phyloP scores from a whole-genome alignment of 2,329 filamentous ascomycete genomes.

The Sclerotinia borealis region DNA sequence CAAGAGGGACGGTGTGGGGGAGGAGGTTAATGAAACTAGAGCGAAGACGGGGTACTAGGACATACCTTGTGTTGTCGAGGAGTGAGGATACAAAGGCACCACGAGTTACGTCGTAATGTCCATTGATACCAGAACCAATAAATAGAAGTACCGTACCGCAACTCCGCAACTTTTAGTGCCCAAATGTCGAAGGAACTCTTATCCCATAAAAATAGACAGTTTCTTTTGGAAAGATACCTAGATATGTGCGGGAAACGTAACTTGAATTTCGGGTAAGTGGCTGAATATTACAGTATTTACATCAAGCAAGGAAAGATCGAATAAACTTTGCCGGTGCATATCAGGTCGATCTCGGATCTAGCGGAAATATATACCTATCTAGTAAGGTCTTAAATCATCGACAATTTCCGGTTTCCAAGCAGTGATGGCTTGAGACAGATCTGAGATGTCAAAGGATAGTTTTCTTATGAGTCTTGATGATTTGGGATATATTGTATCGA shows the following conservation, averaged over 20 bases:
- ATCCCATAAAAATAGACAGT: background rate
- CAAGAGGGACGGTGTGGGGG: background rate
- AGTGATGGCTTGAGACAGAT: background rate
- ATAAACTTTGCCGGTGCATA: background rate
- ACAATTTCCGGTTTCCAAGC: background rate
- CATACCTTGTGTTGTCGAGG: background rate
- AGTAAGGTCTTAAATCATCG: background rate
- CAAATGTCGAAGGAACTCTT: background rate
- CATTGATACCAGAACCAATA: background rate
- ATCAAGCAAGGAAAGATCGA: background rate
- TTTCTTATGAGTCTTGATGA: background rate
- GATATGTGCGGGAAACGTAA: background rate
- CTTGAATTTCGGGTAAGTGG: background rate
- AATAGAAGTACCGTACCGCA: background rate
- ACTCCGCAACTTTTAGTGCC: background rate
- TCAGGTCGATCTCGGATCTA: background rate
- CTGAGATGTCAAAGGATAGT: background rate
- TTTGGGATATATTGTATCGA: background rate
- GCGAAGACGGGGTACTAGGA: background rate
- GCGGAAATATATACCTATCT: background rate
- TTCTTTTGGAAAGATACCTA: background rate
- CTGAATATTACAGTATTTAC: too few relatives aligned
- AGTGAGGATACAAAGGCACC: background rate
- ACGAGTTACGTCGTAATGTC: background rate
- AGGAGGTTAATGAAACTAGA: background rate